Evolutionary conservation across 2,329 filamentous ascomycete species (phyloP).

Genomic region (Trichoderma sp.): DNA sequence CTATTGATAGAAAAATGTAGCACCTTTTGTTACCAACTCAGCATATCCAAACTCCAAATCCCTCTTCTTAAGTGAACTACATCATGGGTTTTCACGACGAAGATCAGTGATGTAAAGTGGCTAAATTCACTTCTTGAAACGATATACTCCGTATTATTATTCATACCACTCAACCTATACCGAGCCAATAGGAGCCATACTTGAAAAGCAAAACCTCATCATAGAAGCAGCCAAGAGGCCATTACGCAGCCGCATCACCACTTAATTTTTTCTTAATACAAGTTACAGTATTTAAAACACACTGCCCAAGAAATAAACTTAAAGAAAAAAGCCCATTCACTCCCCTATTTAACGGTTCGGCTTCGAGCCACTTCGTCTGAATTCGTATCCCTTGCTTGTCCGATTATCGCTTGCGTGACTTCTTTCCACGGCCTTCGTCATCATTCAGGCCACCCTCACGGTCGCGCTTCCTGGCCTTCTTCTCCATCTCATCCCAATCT

Average conservation of each 20-base stretch:
- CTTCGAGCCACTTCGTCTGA: constrained; percentile 1
- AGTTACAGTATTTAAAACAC: constrained; percentile 7
- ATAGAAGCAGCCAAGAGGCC: not conserved
- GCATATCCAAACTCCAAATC: not conserved
- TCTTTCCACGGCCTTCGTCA: constrained; percentile 66
- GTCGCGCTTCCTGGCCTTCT: constrained; percentile 84
- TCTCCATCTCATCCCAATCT: constrained; percentile 92
- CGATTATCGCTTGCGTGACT: constrained; percentile 38
- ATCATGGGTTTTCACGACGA: no score
- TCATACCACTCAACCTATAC: not conserved
- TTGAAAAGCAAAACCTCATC: not conserved
- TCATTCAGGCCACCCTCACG: constrained; percentile 50
- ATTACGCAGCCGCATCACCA: not conserved
- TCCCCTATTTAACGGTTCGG: not conserved
- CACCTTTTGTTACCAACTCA: not conserved
- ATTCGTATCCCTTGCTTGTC: not conserved
- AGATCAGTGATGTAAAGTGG: not conserved
- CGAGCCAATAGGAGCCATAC: not conserved
- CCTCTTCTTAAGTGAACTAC: not conserved
- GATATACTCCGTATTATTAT: not conserved
- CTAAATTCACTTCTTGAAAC: not conserved
- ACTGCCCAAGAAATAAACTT: not conserved
- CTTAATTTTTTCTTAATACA: constrained; percentile 6
- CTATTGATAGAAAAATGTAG: constrained; percentile 15
- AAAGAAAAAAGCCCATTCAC: not conserved